A percentile compares a stretch with the other conserved stretches of the same genome.
These are phyloP conservation scores for Colletotrichum viniferum DNA, from an alignment of 2,329 filamentous ascomycete genomes.

Conservation along the genomic window DNA sequence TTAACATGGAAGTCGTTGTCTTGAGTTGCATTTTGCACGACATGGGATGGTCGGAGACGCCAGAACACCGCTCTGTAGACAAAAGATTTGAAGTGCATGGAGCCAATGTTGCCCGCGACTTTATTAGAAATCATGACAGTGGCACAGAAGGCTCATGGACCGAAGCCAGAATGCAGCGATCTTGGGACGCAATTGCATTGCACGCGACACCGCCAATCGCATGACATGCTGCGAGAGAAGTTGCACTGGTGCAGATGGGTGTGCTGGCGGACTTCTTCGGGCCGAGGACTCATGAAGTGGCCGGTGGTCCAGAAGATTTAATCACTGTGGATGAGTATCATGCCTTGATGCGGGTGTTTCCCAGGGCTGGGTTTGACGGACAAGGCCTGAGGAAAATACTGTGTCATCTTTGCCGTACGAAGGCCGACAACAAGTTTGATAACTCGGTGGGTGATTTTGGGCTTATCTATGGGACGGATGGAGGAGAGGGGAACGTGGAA, in stretches of 20 bases:
- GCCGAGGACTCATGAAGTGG: neutral
- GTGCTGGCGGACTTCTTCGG: neutral
- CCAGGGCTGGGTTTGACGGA: neutral
- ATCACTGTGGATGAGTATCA: neutral
- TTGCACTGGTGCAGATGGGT: neutral
- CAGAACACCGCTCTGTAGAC: neutral
- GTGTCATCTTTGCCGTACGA: neutral
- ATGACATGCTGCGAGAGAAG: neutral
- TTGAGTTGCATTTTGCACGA: neutral
- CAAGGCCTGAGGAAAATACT: neutral
- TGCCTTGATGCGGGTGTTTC: neutral
- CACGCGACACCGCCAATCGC: neutral
- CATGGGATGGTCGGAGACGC: neutral
- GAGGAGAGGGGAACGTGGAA: neutral
- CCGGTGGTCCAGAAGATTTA: neutral
- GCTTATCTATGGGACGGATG: neutral
- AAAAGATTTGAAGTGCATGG: neutral
- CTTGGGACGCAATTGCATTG: neutral
- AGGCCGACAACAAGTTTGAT: neutral
- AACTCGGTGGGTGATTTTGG: neutral
- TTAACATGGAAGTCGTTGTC: neutral
- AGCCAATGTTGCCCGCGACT: neutral
- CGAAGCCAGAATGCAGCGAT: neutral
- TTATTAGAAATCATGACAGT: accelerated
- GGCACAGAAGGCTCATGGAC: neutral